These are phyloP conservation scores for Margaritispora aquatica DNA, from an alignment of 495 filamentous ascomycete species.

Conservation along the genomic window DNA sequence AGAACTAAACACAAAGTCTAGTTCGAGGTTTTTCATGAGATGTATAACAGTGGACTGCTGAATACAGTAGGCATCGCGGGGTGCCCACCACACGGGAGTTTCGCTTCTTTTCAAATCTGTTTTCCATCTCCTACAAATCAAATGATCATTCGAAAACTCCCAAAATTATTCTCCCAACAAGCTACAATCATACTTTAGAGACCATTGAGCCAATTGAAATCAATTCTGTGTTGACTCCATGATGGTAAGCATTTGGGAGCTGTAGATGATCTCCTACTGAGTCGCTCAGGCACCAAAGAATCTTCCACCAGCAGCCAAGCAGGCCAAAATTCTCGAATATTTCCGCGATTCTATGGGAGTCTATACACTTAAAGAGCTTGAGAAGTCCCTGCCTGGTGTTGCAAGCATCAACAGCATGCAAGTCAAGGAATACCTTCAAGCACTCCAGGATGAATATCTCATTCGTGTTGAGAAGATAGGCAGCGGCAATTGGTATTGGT, in stretches of 20 bases:
- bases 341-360: conserved; percentile 57
- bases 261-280: background rate
- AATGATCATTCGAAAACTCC: too few relatives aligned
- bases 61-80: too few relatives aligned
- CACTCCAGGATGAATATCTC: conserved; percentile 55
- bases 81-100: too few relatives aligned
- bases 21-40: too few relatives aligned
- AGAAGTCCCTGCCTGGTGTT: conserved; percentile 59
- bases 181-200: too few relatives aligned
- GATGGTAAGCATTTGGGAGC: background rate
- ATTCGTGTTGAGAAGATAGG: conserved; percentile 76
- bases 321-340: conserved; percentile 54
- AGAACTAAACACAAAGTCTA: too few relatives aligned
- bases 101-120: too few relatives aligned
- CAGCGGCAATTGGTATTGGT: conserved; percentile 79
- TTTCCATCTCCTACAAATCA: too few relatives aligned
- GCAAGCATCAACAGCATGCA: conserved; percentile 64
- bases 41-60: too few relatives aligned
- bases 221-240: background rate
- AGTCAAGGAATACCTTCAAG: conserved; percentile 64
- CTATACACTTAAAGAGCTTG: conserved; percentile 69
- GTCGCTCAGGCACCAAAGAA: conserved; percentile 53
- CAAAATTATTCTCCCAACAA: too few relatives aligned
- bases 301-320: conserved; percentile 53
- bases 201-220: too few relatives aligned